phyloP scores from a whole-genome alignment of 2,329 filamentous ascomycete species.

The Macrophomina phaseolina region DNA sequence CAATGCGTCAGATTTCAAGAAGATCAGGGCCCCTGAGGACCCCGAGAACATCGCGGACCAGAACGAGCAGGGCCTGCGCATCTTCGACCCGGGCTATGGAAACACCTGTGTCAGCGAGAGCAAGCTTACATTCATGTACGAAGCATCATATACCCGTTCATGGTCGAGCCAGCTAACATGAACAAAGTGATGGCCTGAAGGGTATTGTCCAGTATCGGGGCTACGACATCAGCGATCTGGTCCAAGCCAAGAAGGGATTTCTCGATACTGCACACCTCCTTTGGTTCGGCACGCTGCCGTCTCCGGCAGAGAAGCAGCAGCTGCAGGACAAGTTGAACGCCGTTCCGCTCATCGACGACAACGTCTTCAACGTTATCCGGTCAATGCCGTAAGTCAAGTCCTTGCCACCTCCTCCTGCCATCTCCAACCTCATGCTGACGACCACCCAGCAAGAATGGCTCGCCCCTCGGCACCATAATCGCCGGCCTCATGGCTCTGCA shows the following conservation, averaged over 20 bases:
- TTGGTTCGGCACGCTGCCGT: conserved; percentile 59
- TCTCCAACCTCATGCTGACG: not conserved
- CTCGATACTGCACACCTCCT: conserved; percentile 58
- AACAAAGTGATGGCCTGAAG: conserved; percentile 53
- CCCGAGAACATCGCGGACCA: conserved; percentile 32
- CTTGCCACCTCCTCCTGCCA: not conserved
- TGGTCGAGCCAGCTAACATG: no score
- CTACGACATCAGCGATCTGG: conserved; percentile 59
- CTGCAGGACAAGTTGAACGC: conserved; percentile 44
- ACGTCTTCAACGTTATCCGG: conserved; percentile 41
- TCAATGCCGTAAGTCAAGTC: conserved; percentile 45
- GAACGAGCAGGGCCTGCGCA: conserved; percentile 35
- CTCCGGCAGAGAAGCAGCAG: conserved; percentile 45
- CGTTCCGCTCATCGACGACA: conserved; percentile 28
- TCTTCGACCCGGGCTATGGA: conserved; percentile 43
- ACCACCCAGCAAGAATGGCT: conserved; percentile 30
- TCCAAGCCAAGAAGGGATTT: conserved; percentile 54
- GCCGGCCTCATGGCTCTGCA: conserved; percentile 54
- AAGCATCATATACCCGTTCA: rapidly evolving
- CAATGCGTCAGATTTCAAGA: conserved; percentile 37
- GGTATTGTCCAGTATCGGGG: conserved; percentile 60
- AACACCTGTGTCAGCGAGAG: conserved; percentile 42
- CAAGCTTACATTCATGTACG: conserved; percentile 42
- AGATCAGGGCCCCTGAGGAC: conserved; percentile 33
- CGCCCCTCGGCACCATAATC: conserved; percentile 44